Evolutionary conservation across 2,329 filamentous ascomycete species (phyloP), one percentile per base, ranked within the genome.

Genomic region (Canariomyces notabilis): DNA sequence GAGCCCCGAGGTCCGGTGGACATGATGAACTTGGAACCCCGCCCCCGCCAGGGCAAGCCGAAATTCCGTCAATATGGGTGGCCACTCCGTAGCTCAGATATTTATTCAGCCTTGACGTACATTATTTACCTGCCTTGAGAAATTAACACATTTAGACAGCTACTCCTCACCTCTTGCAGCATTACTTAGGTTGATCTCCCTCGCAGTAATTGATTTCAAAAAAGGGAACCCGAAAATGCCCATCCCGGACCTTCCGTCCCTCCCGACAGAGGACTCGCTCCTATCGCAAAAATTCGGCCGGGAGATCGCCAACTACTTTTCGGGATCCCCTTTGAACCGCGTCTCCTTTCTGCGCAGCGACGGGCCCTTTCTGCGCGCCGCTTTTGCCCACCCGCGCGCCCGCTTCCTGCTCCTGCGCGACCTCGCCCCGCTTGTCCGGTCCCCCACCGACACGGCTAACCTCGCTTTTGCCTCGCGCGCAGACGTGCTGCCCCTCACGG

Each of bases 231-330:
- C 31, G 42, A 43, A 12, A 9, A 59, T 59, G 57, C 51, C 57
- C 12, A 39, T 42, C 42, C 57, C 58, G 5, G 46, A 49, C 26
- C 63, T 68, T 26, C 75, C 76, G 46, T 66, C 71, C 56, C 65
- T 73, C 46, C 65, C 71, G 44, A 65, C 67, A 65, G 69, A 75
- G 66, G 67, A 73, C 64, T 80, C 77, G 11, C 88, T 89, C 81
- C 73, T 93, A 59, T 80, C 82, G 57, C 74, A 79, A 49, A 87
- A 83, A 62, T 91, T 89, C 67, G 87, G 87, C 65, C 82, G 79
- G 56, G 87, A 91, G 67, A 74, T 87, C 51, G 77, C 83, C 62
- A 93, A 91, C 68, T 93, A 93, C 77, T 93, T 90, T 67, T 81
- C 85, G 40, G 85, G 87, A 56, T 84, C 79, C 44, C 85, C 83